Conservation (phyloP, 306 rosid species). For the Oxytropis ochrocephala region DNA sequence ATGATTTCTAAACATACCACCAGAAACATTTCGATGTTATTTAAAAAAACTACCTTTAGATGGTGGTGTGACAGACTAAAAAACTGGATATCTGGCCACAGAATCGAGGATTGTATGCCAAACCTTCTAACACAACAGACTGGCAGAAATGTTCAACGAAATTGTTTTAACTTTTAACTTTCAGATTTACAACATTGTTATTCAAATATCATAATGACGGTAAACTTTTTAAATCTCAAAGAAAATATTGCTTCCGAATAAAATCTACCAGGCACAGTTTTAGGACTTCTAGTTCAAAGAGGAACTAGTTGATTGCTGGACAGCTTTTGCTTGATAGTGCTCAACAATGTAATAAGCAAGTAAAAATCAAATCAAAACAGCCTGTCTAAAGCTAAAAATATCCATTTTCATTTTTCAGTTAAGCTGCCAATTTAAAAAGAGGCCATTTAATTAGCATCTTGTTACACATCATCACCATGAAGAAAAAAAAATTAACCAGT, state of each 20-base stretch:
- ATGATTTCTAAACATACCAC: neutral
- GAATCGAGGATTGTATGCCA: neutral
- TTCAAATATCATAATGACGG: neutral
- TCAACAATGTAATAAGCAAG: neutral
- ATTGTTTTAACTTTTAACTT: neutral
- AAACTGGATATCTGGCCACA: neutral
- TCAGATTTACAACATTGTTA: neutral
- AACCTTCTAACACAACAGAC: neutral
- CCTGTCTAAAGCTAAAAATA: neutral
- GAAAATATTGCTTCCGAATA: neutral
- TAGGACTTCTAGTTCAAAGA: neutral
- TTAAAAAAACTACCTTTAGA: neutral
- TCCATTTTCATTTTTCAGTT: neutral
- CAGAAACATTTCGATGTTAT: constrained; percentile 8
- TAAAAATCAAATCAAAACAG: neutral
- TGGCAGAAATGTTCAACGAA: neutral
- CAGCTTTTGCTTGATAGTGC: neutral
- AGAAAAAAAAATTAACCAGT: neutral
- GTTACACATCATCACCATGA: neutral
- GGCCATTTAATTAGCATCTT: neutral
- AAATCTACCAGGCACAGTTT: neutral
- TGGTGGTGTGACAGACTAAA: neutral
- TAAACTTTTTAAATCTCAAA: neutral
- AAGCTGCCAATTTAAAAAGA: neutral
- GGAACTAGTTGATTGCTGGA: neutral